Evolutionary conservation across 352 stramenopile genomes (phyloP).

Genomic region (Globisporangium canariense): DNA sequence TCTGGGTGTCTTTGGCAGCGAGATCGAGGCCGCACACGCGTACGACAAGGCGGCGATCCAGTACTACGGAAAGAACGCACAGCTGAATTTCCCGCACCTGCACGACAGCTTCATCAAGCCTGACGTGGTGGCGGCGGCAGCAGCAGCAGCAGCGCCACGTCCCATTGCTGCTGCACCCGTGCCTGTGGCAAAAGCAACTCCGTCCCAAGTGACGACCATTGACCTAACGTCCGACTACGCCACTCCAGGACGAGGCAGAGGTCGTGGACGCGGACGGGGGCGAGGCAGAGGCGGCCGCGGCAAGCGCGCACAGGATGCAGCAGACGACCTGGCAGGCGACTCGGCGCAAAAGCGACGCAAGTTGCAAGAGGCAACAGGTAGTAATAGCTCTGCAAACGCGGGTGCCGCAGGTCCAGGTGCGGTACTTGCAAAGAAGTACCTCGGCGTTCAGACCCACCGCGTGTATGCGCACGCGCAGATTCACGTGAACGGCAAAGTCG

Average conservation of each 20-base stretch:
- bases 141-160: constrained; percentile 12
- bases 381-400: not conserved
- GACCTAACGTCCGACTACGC: not conserved
- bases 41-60: constrained; percentile 77
- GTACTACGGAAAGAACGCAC: constrained; percentile 55
- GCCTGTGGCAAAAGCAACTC: constrained; percentile 10
- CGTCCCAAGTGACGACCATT: constrained; percentile 14
- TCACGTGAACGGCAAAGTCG: constrained; percentile 68
- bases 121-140: constrained; percentile 21
- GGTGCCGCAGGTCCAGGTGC: not conserved
- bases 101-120: constrained; percentile 62
- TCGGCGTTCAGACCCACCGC: constrained; percentile 65
- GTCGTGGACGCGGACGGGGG: constrained; percentile 39
- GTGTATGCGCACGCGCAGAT: constrained; percentile 81
- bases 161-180: constrained; percentile 6
- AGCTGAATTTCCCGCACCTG: constrained; percentile 81
- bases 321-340: constrained; percentile 3
- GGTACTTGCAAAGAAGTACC: constrained; percentile 51
- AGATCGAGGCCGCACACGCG: constrained; percentile 78
- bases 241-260: constrained; percentile 23
- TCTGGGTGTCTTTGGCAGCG: constrained; percentile 64
- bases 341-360: constrained; percentile 33
- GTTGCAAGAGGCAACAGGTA: constrained; percentile 10
- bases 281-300: constrained; percentile 39
- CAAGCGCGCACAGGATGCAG: constrained; percentile 44